phyloP scores from a whole-genome alignment of 495 filamentous ascomycete genomes.

The Aspergillus bertholletiae region DNA sequence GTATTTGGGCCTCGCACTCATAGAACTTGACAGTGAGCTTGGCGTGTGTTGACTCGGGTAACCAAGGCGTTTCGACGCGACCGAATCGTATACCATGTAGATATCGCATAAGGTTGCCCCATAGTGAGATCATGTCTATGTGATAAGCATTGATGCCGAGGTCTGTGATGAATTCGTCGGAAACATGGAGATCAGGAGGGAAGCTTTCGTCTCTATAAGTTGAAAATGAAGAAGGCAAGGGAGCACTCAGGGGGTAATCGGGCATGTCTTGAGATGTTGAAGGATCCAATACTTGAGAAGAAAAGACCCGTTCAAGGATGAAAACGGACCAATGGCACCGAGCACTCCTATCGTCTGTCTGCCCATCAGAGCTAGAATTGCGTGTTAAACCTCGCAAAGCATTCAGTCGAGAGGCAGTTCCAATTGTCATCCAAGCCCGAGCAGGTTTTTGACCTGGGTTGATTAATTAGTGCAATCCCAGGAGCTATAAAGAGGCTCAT shows the following conservation, averaged over 20 bases:
- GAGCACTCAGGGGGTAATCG: slow-evolving; percentile 2
- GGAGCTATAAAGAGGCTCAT: not conserved
- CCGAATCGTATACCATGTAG: not conserved
- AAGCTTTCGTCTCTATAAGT: not conserved
- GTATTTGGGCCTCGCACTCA: slow-evolving; percentile 1
- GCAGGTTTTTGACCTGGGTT: not conserved
- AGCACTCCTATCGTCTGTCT: not conserved
- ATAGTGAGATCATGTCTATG: slow-evolving; percentile 3
- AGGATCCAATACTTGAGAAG: not conserved
- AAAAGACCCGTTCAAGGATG: slow-evolving; percentile 5
- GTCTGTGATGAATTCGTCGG: not conserved
- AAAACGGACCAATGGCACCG: slow-evolving; percentile 11
- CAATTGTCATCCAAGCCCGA: slow-evolving; percentile 6
- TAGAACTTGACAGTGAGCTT: not conserved
- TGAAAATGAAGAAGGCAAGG: not conserved
- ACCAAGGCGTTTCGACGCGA: slow-evolving; percentile 7
- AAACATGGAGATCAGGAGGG: not conserved
- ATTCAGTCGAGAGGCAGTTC: slow-evolving; percentile 2
- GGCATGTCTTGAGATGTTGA: not conserved
- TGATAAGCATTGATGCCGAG: slow-evolving; percentile 6
- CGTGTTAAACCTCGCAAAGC: not conserved
- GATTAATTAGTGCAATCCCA: not conserved
- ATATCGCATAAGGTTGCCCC: slow-evolving; percentile 1
- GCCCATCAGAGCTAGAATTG: not conserved
- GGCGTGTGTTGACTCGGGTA: slow-evolving; percentile 1